phyloP scores from a whole-genome alignment of 257 asterid species.

The Penstemon barbatus region DNA sequence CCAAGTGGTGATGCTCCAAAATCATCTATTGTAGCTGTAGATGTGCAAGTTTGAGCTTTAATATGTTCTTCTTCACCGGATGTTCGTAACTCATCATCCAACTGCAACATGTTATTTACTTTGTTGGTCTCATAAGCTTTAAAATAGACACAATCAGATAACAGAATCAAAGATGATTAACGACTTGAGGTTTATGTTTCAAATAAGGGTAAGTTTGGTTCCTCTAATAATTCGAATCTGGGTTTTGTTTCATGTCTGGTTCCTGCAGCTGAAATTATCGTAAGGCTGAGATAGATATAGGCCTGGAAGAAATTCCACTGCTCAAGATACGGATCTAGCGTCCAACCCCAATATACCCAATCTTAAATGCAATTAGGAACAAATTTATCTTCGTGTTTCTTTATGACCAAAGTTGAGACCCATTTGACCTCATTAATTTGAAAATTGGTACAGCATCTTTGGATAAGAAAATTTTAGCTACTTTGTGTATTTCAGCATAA shows the following conservation, averaged over 20 bases:
- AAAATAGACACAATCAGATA: slow-evolving; percentile 12
- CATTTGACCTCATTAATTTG: no score
- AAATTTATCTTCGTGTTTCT: no score
- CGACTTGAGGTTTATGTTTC: slow-evolving; percentile 3
- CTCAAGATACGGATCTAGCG: no score
- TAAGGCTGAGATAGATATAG: neutral
- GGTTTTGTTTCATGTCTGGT: no score
- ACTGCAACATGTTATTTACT: slow-evolving; percentile 36
- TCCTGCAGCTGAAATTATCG: no score
- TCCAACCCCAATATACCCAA: no score
- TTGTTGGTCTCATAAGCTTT: slow-evolving; percentile 4
- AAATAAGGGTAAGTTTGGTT: neutral
- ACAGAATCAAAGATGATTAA: neutral
- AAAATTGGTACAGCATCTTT: no score
- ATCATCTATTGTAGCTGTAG: slow-evolving; percentile 29
- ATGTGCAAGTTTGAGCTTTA: slow-evolving; percentile 24
- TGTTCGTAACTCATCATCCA: slow-evolving; percentile 36
- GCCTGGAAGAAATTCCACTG: no score
- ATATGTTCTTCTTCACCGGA: slow-evolving; percentile 32
- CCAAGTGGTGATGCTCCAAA: slow-evolving; percentile 23
- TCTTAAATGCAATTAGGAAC: neutral
- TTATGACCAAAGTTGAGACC: no score
- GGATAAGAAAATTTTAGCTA: no score
- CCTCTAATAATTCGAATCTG: no score
- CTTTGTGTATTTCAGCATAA: neutral